These are phyloP conservation scores for Phytophthora foliorum DNA, from an alignment of 352 stramenopile genomes.

Conservation along the genomic window DNA sequence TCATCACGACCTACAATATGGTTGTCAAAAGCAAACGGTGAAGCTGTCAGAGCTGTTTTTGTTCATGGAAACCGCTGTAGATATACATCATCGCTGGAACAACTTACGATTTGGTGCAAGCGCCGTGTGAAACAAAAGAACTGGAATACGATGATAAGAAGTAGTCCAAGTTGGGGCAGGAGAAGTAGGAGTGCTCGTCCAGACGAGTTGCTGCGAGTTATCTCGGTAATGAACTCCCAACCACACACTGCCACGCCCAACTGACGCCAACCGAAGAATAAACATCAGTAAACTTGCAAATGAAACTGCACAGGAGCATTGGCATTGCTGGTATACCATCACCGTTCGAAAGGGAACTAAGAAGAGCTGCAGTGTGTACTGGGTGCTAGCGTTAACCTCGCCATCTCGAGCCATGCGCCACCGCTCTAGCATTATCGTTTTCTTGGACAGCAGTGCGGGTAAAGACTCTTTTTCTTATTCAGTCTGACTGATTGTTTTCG, in stretches of 20 bases:
- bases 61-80: no score
- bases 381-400: background rate
- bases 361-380: conserved; percentile 18
- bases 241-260: conserved; percentile 14
- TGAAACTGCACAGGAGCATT: background rate
- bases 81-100: background rate
- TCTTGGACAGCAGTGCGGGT: no score
- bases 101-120: conserved; percentile 5
- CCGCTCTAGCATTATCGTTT: conserved; percentile 15
- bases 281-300: background rate
- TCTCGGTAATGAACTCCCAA: conserved; percentile 32
- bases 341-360: conserved; percentile 6
- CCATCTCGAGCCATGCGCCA: conserved; percentile 3
- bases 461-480: conserved; percentile 1
- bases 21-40: background rate
- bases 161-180: conserved; percentile 22
- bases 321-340: conserved; percentile 6
- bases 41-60: background rate
- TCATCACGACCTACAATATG: background rate
- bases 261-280: conserved; percentile 1
- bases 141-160: conserved; percentile 10
- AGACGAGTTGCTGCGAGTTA: background rate
- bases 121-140: conserved; percentile 15
- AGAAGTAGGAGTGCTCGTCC: conserved; percentile 11
- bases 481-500: background rate